Base-by-base conservation (phyloP, 257 asterid genomes). In the Ajuga chamaepitys region DNA sequence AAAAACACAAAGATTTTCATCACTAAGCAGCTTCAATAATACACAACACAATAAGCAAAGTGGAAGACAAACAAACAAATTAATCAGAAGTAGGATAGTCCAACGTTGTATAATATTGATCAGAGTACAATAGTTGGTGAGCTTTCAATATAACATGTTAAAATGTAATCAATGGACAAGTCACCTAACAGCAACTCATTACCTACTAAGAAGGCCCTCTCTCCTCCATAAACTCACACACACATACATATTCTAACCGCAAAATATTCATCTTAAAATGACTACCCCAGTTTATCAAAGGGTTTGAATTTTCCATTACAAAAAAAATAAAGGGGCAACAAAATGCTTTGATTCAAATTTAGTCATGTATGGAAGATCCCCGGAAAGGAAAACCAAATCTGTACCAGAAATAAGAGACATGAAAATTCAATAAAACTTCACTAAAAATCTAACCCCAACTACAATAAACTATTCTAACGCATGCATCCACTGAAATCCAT, bases 401-500 rank as follows among this genome's bases (percentile, higher is more conserved):
- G 37, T 35, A 48, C 21, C 66, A 18, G 28, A 28, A 61, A 40
- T n/a, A 61, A 60, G 42, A 4, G 35, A 60, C 58, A 65, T 26
- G 32, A 50, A 72, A 73, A 64, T 71, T 32, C 47, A 56, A 67
- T 61, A 55, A n/a, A n/a, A 48, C 81, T 72, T 74, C 18, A 77
- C 74, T 65, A 52, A 42, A 70, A n/a, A 13, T 16, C 11, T 50
- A 37, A 66, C 67, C 70, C 52, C 24, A 51, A 21, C 59, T 63
- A 41, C 67, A 18, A 28, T 42, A 41, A 38, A 14, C 59, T 25
- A 71, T 38, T 2, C 22, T 64, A 35, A 58, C 70, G 63, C 85
- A 81, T 76, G 84, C 86, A 77, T 52, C 71, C 74, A 62, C 48
- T 61, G 9, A 70, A 70, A 58, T 47, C 47, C 12, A 75, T 25